Evolutionary conservation across 2,329 filamentous ascomycete genomes (phyloP).

Genomic region (Fusarium temperatum): DNA sequence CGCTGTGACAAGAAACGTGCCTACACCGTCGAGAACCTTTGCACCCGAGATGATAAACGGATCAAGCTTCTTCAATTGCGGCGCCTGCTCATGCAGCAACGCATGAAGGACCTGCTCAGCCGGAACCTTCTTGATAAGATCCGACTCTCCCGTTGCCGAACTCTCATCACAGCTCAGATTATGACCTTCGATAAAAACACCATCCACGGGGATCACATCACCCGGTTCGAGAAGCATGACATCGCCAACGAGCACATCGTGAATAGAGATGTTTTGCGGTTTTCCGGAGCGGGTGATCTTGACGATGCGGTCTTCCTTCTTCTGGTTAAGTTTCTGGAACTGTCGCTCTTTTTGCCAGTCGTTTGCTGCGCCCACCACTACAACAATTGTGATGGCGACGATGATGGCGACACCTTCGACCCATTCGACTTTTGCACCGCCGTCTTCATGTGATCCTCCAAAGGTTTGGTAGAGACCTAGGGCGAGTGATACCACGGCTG

Average conservation of each 20-base stretch:
- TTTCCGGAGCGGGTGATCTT: conserved; percentile 74
- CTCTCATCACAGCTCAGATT: conserved; percentile 73
- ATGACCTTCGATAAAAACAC: conserved; percentile 68
- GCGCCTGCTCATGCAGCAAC: conserved; percentile 55
- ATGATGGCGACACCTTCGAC: conserved; percentile 74
- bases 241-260: conserved; percentile 75
- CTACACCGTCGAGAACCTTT: conserved; percentile 64
- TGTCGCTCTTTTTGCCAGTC: conserved; percentile 75
- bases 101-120: conserved; percentile 67
- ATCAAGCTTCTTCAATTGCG: conserved; percentile 62
- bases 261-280: conserved; percentile 68
- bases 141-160: conserved; percentile 77
- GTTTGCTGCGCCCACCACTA: conserved; percentile 69
- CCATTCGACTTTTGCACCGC: conserved; percentile 65
- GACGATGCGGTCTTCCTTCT: conserved; percentile 72
- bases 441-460: conserved; percentile 53
- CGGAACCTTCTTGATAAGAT: conserved; percentile 72
- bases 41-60: conserved; percentile 70
- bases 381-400: conserved; percentile 72
- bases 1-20: conserved; percentile 63
- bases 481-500: conserved; percentile 71
- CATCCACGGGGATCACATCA: conserved; percentile 75
- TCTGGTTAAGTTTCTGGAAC: conserved; percentile 68
- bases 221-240: conserved; percentile 74
- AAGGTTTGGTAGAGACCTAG: conserved; percentile 75